Evolutionary conservation across 768 basidiomycete species (phyloP).

Genomic region (Suillus plorans): DNA sequence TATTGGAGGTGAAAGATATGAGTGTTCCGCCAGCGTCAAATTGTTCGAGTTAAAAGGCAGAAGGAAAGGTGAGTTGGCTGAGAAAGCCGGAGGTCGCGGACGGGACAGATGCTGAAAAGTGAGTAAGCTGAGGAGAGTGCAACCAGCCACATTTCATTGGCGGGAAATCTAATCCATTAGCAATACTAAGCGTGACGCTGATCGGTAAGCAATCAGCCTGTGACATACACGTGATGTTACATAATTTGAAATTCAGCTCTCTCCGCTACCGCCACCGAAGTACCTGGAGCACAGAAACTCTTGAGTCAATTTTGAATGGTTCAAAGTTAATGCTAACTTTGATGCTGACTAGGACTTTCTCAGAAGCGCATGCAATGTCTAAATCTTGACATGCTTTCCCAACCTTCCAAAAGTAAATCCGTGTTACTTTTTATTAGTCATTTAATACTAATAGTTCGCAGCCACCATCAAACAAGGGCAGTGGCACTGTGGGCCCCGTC

Average conservation of each 20-base stretch:
- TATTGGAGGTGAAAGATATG: neutral
- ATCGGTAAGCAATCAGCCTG: conserved; percentile 31
- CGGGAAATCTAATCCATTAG: conserved; percentile 16
- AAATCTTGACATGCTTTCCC: neutral
- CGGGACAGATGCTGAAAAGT: conserved; percentile 9
- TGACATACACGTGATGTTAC: conserved; percentile 12
- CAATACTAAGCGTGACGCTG: conserved; percentile 17
- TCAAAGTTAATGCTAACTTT: neutral
- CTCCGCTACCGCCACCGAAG: conserved; percentile 3
- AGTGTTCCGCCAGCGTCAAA: neutral
- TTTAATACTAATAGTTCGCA: neutral
- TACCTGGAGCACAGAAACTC: neutral
- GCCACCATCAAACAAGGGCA: neutral
- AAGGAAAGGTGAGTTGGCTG: conserved; percentile 2
- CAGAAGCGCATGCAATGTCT: neutral
- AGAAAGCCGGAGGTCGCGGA: neutral
- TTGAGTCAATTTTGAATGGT: neutral
- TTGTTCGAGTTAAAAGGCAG: neutral
- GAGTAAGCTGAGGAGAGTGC: conserved; percentile 14
- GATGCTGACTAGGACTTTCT: neutral
- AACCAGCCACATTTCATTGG: conserved; percentile 7
- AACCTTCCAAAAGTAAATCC: neutral
- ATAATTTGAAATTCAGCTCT: conserved; percentile 20
- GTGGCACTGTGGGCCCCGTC: neutral
- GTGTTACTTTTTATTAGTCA: conserved; percentile 2